Percentiles rank a stretch among this genome's conserved stretches.
Conservation (phyloP, 2,329 filamentous ascomycete species). For the Alternaria incomplexa region DNA sequence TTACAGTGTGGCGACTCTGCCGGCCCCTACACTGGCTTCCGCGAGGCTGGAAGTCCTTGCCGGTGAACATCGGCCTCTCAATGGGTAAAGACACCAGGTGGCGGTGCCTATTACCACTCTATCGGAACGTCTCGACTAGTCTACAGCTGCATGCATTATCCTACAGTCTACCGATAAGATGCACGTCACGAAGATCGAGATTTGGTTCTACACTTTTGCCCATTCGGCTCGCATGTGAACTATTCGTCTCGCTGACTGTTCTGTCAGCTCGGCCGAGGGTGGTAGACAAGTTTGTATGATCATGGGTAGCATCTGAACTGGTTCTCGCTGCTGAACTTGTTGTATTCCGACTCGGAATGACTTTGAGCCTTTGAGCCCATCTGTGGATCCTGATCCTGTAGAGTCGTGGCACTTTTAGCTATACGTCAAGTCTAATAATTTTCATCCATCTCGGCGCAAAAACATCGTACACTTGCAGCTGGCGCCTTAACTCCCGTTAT, state of each 20-base stretch:
- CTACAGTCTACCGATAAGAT: background rate
- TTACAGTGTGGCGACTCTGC: background rate
- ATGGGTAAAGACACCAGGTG: background rate
- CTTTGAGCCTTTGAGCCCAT: background rate
- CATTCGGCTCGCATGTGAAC: background rate
- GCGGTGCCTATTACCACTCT: background rate
- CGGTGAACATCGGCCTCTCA: background rate
- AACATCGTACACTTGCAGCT: background rate
- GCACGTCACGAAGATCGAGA: background rate
- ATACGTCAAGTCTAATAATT: background rate
- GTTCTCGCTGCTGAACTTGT: background rate
- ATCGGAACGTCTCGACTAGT: background rate
- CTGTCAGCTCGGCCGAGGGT: background rate
- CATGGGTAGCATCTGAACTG: background rate
- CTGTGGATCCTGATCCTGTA: background rate
- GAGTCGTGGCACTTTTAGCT: background rate
- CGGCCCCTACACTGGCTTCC: background rate
- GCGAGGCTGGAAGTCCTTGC: background rate
- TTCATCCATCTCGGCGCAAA: background rate
- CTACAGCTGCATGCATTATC: background rate
- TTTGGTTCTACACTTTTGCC: background rate
- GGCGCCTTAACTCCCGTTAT: constrained; percentile 1
- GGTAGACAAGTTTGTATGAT: background rate
- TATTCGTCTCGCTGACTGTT: background rate
- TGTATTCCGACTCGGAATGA: background rate